These are phyloP conservation scores for Geranium brycei DNA, from an alignment of 345 rosid genomes.

Conservation along the genomic window DNA sequence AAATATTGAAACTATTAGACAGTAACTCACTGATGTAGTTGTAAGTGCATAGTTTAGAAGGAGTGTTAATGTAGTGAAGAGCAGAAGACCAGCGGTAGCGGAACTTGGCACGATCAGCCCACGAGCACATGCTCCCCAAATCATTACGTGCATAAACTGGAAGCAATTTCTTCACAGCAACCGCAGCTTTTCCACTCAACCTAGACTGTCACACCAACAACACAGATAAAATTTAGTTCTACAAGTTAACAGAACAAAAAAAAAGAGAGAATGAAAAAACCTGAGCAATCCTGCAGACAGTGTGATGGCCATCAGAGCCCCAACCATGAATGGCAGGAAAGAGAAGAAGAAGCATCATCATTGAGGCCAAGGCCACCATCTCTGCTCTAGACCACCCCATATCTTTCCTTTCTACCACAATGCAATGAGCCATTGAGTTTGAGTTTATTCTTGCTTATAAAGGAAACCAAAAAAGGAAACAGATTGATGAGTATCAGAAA, in stretches of 20 bases:
- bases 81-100: conserved; percentile 60
- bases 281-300: conserved; percentile 64
- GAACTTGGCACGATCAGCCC: conserved; percentile 68
- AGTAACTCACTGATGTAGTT: conserved; percentile 36
- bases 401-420: background rate
- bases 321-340: conserved; percentile 29
- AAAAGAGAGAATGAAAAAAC: conserved; percentile 10
- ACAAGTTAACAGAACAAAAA: too few species aligned
- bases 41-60: conserved; percentile 48
- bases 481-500: too few species aligned
- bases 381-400: conserved; percentile 10
- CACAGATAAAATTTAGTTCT: too few species aligned
- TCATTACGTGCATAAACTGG: conserved; percentile 48
- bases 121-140: conserved; percentile 46
- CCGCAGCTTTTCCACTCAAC: conserved; percentile 36
- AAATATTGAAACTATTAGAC: too few species aligned
- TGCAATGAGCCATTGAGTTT: too few species aligned
- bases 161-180: conserved; percentile 44
- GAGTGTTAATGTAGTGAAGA: conserved; percentile 66
- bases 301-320: conserved; percentile 67
- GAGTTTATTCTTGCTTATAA: too few species aligned
- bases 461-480: too few species aligned
- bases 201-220: conserved; percentile 27
- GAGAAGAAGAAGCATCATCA: conserved; percentile 5
- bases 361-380: conserved; percentile 8